Base-by-base conservation (phyloP, 2,329 filamentous ascomycete species). In the Emergomyces pasteurianus region DNA sequence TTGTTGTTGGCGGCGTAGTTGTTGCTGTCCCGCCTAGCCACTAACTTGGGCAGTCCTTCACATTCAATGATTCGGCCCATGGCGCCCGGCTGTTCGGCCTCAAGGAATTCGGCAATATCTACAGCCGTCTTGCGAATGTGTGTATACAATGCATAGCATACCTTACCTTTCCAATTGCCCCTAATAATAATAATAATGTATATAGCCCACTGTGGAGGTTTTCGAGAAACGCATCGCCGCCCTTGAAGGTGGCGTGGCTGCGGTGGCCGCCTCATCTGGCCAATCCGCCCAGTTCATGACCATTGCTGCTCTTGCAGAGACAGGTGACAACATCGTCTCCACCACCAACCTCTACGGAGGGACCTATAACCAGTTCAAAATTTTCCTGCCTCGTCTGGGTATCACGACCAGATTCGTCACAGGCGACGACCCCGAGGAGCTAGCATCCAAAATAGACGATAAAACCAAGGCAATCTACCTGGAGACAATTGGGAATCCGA, bases 291-390 rank as follows among this genome's bases (percentile, higher is more conserved):
- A 96, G 72, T 96, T 96, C 79, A 92, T 96, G 80, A 81, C 90
- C 60, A 86, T 96, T 69, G 81, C 85, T 28, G 86, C 91, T 7
- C 85, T 97, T n/a, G 90, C 90, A 4, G 85, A 90, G 63, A 83
- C 86, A 0, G 92, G 92, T 55, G 92, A 96, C 80, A 96, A 96
- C 79, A 95, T 96, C 67, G 83, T 96, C 58, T 87, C 90, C 14
- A 96, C 92, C 7, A 86, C 87, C 58, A 95, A 95, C 77, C 80
- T 96, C 61, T 96, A 96, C 76, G 92, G 92, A 66, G 92, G 92
- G 73, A 96, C 92, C 18, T 96, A 96, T 80, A 96, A 97, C 78
- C 92, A 96, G 79, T 85, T 96, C 78, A 96, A 96, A 78, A 91
- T 96, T 53, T 83, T 90, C 66, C 80, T 96, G 60, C 88, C 90